Percentiles rank a stretch among this genome's conserved stretches.
phyloP scores from a whole-genome alignment of 495 filamentous ascomycete species.

The Penicillium goetzii region DNA sequence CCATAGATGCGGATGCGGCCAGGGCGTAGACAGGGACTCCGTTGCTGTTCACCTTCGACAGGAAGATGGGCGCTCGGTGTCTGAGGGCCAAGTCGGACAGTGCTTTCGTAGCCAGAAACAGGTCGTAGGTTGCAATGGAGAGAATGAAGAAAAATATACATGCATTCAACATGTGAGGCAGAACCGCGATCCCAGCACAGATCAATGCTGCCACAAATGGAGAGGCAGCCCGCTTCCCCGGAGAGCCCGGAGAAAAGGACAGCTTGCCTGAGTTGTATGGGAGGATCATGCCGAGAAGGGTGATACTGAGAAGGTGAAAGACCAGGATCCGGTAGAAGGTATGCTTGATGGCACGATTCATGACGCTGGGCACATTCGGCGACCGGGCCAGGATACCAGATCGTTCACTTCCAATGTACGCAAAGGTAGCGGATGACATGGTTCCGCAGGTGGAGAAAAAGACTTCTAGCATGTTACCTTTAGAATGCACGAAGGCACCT shows the following conservation, averaged over 20 bases:
- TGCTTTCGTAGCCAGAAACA: constrained; percentile 70
- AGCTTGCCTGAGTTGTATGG: constrained; percentile 55
- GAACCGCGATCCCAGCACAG: constrained; percentile 49
- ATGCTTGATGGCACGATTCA: constrained; percentile 72
- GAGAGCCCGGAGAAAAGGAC: constrained; percentile 29
- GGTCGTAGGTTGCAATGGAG: constrained; percentile 67
- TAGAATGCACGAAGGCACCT: constrained; percentile 32
- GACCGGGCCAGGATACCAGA: constrained; percentile 71
- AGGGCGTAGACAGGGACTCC: constrained; percentile 77
- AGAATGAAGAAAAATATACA: constrained; percentile 76
- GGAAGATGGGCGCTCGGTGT: constrained; percentile 68
- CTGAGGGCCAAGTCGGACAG: constrained; percentile 74
- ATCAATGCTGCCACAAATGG: constrained; percentile 65
- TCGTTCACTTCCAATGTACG: constrained; percentile 82
- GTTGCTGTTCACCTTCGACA: constrained; percentile 65
- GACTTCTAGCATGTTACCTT: constrained; percentile 30
- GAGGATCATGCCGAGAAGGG: constrained; percentile 56
- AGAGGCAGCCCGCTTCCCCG: constrained; percentile 49
- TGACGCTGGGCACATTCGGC: constrained; percentile 68
- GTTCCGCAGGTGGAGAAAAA: constrained; percentile 74
- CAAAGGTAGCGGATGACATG: constrained; percentile 75
- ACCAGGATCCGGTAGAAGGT: constrained; percentile 81
- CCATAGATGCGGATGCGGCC: constrained; percentile 57
- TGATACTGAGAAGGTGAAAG: constrained; percentile 66
- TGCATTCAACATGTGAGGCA: constrained; percentile 62